Evolutionary conservation across 176 grass and related monocot species (phyloP).

Genomic region (Ensete ventricosum): DNA sequence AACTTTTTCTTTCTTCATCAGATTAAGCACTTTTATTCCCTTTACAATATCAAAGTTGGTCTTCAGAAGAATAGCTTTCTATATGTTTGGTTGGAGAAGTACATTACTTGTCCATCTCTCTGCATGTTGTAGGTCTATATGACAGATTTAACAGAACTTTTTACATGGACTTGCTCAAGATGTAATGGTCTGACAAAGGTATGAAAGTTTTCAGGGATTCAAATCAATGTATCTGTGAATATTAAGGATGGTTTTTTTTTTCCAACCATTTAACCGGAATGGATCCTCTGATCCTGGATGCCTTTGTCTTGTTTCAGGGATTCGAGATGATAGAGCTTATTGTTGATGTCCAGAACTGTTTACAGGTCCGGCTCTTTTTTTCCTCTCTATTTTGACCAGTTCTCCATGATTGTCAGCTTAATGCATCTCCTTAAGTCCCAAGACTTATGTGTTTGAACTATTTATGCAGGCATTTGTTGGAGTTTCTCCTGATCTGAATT

Average conservation of each 20-base stretch:
- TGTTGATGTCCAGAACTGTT: constrained; percentile 79
- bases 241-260: background rate
- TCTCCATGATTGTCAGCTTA: background rate
- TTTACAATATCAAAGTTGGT: background rate
- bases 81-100: background rate
- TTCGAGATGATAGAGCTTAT: constrained; percentile 87
- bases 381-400: background rate
- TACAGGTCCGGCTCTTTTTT: constrained; percentile 39
- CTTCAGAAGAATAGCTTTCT: background rate
- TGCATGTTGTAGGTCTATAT: constrained; percentile 61
- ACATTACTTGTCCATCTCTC: background rate
- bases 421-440: background rate
- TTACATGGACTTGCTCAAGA: constrained; percentile 68
- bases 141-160: constrained; percentile 69
- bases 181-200: constrained; percentile 73
- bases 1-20: background rate
- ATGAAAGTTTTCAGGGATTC: background rate
- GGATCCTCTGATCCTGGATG: background rate
- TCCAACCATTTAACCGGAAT: background rate
- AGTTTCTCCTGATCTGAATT: constrained; percentile 50
- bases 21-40: background rate
- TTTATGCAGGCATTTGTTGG: constrained; percentile 75
- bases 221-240: background rate
- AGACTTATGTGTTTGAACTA: background rate
- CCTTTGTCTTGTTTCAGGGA: constrained; percentile 32